Base-by-base conservation (phyloP, 2,329 filamentous ascomycete genomes). In the Fusarium sarcochroum region DNA sequence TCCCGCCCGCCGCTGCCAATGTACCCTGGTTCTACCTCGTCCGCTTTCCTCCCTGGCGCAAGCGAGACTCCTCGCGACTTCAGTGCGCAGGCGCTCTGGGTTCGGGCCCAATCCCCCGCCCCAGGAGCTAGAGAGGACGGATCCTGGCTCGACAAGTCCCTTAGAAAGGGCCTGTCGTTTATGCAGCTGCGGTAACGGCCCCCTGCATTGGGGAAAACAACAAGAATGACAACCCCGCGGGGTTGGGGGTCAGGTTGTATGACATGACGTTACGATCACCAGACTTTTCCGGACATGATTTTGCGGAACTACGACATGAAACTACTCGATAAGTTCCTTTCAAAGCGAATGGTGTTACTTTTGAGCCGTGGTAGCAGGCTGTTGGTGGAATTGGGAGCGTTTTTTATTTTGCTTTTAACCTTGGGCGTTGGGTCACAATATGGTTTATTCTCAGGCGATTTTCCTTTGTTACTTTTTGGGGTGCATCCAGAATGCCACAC, bases 31-130 rank as follows among this genome's bases (percentile, higher is more conserved):
- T 65, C 63, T 34, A 62, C 72, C 17, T 54, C 56, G 35, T 74
- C 72, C 30, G 71, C 64, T 41, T 75, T 75, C 57, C 55, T 68
- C 11, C 66, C 69, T 21, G 69, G 63, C 11, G 69, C 56, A 38
- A 64, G 68, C 56, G 72, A 75, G 37, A 71, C 70, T 20, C 71
- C 73, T 32, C 71, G 73, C 35, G 73, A 75, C 55, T 75, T 75
- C 57, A 67, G 60, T 37, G 46, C 70, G n/a, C 73, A 75, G 47
- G 68, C 48, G 30, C 64, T 75, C 27, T 75, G 73, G 73, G 58
- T 53, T 47, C 60, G 56, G 25, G 32, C 58, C 14, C 60, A 66
- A 20, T 63, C 60, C 21, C 65, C 66, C 32, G 63, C 59, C 14
- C 50, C 55, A 20, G 69, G 58, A 10, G 32, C 61, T 15, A 61